Percentiles rank a stretch among this genome's conserved stretches.
phyloP scores from a whole-genome alignment of 2,329 filamentous ascomycete species.

The Metarhizium humberi region DNA sequence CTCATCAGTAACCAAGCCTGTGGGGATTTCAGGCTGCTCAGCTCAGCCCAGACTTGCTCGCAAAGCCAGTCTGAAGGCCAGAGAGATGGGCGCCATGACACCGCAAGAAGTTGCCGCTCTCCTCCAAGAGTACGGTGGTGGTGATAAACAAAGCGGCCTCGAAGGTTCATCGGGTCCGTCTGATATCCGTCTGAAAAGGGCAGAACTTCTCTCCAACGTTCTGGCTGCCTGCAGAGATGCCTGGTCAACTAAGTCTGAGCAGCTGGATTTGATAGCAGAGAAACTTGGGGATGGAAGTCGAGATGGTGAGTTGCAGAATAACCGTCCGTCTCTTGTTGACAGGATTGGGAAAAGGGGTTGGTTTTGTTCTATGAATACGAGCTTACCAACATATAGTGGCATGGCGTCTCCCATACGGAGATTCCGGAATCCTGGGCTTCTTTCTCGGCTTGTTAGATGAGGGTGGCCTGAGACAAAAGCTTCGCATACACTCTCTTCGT shows the following conservation, averaged over 20 bases:
- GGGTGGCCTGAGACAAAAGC: constrained; percentile 26
- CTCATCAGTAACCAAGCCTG: not conserved
- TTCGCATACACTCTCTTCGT: constrained; percentile 47
- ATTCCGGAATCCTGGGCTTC: constrained; percentile 48
- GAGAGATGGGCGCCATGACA: constrained; percentile 17
- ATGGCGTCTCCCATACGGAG: constrained; percentile 48
- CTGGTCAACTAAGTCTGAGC: constrained; percentile 28
- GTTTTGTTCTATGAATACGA: not conserved
- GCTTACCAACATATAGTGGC: constrained; percentile 27
- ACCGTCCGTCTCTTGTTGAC: not conserved
- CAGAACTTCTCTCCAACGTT: constrained; percentile 25
- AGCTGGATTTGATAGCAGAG: constrained; percentile 38
- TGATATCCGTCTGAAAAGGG: constrained; percentile 15
- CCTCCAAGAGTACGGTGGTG: constrained; percentile 23
- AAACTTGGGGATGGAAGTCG: constrained; percentile 46
- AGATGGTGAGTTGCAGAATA: constrained; percentile 33
- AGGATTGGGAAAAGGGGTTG: not conserved
- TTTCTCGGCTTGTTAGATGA: constrained; percentile 38
- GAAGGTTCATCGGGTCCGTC: constrained; percentile 16
- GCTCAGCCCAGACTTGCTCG: not conserved
- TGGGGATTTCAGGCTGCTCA: not conserved
- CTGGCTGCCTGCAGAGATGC: constrained; percentile 29
- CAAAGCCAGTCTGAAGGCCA: constrained; percentile 1
- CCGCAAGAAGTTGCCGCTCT: constrained; percentile 28
- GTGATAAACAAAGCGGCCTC: constrained; percentile 14